These are phyloP conservation scores for Ceratobasidium sp. DNA, from an alignment of 1,284 basidiomycete species.

Conservation along the genomic window DNA sequence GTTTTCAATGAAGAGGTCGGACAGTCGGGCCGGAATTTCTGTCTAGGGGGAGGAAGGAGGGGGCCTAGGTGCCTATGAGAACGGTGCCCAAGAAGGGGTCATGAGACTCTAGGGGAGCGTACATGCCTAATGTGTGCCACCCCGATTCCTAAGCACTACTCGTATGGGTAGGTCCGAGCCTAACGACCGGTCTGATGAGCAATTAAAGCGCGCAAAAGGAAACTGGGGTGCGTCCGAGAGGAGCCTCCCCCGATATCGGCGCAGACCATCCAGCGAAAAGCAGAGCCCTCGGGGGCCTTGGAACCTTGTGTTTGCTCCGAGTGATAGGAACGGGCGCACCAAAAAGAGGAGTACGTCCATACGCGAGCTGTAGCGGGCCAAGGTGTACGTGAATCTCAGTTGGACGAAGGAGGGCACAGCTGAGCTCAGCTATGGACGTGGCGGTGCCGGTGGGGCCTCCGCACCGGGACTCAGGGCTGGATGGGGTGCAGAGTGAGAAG, in stretches of 20 bases:
- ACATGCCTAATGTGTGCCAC: neutral
- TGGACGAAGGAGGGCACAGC: slow-evolving; percentile 17
- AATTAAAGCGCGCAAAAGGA: slow-evolving; percentile 32
- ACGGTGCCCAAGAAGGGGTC: neutral
- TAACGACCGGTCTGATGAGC: slow-evolving; percentile 9
- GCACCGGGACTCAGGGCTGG: slow-evolving; percentile 18
- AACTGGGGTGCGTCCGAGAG: slow-evolving; percentile 18
- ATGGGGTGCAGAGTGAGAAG: slow-evolving; percentile 40
- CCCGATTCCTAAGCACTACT: slow-evolving; percentile 22
- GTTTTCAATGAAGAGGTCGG: neutral
- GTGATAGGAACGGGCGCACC: too few species aligned
- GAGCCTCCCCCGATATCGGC: slow-evolving; percentile 27
- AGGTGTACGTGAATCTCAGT: slow-evolving; percentile 3
- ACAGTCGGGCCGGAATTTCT: slow-evolving; percentile 12
- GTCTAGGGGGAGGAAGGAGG: neutral
- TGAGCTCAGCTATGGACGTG: slow-evolving; percentile 11
- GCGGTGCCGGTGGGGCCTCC: slow-evolving; percentile 3
- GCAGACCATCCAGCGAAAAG: neutral
- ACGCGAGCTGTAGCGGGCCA: too few species aligned
- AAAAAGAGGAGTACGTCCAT: too few species aligned
- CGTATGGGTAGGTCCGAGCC: slow-evolving; percentile 30
- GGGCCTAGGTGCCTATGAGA: neutral
- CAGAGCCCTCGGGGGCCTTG: slow-evolving; percentile 7
- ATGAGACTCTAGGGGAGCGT: slow-evolving; percentile 1
- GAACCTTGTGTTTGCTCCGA: neutral